These are phyloP conservation scores for Leccinum subgranulosum DNA, from an alignment of 768 basidiomycete species.

Conservation along the genomic window DNA sequence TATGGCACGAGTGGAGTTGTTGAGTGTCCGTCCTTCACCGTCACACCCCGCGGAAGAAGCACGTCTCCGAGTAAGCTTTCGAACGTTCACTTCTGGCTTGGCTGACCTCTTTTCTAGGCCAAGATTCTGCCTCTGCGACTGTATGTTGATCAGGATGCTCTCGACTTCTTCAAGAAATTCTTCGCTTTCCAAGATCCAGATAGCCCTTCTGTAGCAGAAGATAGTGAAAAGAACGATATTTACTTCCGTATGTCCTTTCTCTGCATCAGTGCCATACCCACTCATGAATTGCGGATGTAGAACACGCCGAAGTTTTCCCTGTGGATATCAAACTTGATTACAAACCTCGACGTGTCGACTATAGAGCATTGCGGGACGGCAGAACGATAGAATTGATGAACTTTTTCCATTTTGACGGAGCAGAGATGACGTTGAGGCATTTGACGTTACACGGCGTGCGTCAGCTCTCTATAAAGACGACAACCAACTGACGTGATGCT, in stretches of 20 bases:
- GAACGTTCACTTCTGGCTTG: neutral
- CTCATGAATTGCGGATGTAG: constrained; percentile 36
- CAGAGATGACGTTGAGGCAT: constrained; percentile 96
- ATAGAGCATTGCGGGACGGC: constrained; percentile 84
- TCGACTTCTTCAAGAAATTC: constrained; percentile 97
- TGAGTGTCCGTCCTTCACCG: constrained; percentile 68
- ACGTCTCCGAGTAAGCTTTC: constrained; percentile 52
- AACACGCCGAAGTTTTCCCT: constrained; percentile 93
- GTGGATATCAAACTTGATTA: constrained; percentile 96
- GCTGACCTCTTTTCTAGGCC: constrained; percentile 45
- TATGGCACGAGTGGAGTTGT: constrained; percentile 88
- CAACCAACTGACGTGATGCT: constrained; percentile 12
- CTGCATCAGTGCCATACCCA: constrained; percentile 1
- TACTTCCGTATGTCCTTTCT: constrained; percentile 63
- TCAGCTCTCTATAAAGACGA: constrained; percentile 11
- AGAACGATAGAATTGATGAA: constrained; percentile 98
- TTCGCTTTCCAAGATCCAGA: constrained; percentile 80
- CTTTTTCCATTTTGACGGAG: constrained; percentile 99
- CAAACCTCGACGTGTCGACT: constrained; percentile 96
- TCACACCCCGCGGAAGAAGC: constrained; percentile 71
- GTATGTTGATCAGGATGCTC: constrained; percentile 97
- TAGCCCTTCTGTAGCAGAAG: constrained; percentile 31
- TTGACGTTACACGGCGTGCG: constrained; percentile 88
- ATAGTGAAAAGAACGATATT: constrained; percentile 39
- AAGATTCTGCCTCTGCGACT: constrained; percentile 88